These are phyloP conservation scores for Botryotinia globosa DNA, from an alignment of 2,329 filamentous ascomycete genomes.

Conservation along the genomic window DNA sequence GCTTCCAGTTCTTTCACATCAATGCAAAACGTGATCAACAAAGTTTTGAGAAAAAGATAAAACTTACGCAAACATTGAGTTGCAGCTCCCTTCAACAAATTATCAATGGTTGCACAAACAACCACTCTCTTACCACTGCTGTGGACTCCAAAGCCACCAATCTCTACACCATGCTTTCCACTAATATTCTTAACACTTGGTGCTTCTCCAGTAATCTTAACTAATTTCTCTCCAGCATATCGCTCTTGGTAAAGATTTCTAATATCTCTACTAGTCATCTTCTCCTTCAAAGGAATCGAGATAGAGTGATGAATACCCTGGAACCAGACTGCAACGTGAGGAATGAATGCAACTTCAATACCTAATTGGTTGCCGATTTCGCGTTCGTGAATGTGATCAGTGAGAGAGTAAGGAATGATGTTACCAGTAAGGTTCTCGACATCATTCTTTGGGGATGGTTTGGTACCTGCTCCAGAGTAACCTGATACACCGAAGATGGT, in stretches of 20 bases:
- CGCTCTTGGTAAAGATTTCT: constrained; percentile 93
- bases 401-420: constrained; percentile 85
- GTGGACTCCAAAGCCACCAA: constrained; percentile 94
- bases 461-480: constrained; percentile 93
- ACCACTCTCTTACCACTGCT: constrained; percentile 86
- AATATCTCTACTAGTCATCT: constrained; percentile 88
- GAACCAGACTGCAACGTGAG: constrained; percentile 96
- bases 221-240: constrained; percentile 91
- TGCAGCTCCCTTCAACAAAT: constrained; percentile 86
- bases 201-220: constrained; percentile 86
- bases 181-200: constrained; percentile 82
- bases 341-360: constrained; percentile 75
- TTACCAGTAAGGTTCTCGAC: constrained; percentile 79
- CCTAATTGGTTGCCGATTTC: constrained; percentile 83
- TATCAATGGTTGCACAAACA: constrained; percentile 92
- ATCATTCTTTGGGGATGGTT: constrained; percentile 92
- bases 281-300: constrained; percentile 79
- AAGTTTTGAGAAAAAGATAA: constrained; percentile 14
- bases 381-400: constrained; percentile 90
- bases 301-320: constrained; percentile 92
- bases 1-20: not conserved
- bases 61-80: constrained; percentile 87
- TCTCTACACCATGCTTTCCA: constrained; percentile 84
- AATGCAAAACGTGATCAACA: constrained; percentile 20
- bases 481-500: constrained; percentile 88